Base-by-base conservation (phyloP, 1,284 basidiomycete species). In the Volvariella surrecta region DNA sequence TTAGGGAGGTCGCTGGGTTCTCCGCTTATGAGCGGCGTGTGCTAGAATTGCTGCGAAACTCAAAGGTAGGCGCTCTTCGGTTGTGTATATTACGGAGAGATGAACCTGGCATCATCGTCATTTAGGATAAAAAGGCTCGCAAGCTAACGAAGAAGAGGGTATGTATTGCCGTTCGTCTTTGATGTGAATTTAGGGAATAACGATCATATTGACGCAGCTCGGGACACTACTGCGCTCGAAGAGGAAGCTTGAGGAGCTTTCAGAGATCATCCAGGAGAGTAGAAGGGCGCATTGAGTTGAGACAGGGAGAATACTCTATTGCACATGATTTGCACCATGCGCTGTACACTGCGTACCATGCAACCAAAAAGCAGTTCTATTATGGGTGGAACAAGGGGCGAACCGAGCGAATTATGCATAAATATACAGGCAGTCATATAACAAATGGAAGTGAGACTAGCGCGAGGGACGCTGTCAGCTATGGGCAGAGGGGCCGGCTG, bases 131-230 rank as follows among this genome's bases (percentile, higher is more conserved):
- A 82, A 95, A 94, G 73, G 94, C 94, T 49, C 79, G 90, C 68
- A 97, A 96, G 74, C 74, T 96, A 73, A 94, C 92, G 57, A 97
- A 97, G 82, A 95, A 94, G 76, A 82, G 92, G 75, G 92, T 95
- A 62, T 57, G 91, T 74, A 7, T 32, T 15, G 39, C 35, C 43
- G 11, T 19, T 42, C 21, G 32, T 37, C 20, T 45, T n/a, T 32
- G 41, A 30, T 43, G 16, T 37, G 16, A n/a, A 39, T 34, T 35
- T 39, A 4, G 32, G 16, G 43, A n/a, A 45, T 47, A 32, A 48
- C 42, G 22, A 44, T 44, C 40, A n/a, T 17, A 40, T 43, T 46
- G 24, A 28, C 24, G 24, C 52, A 95, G 91, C 82, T 98, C 59
- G 94, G 94, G 40, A 97, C 94, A 21, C 78, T 97, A 57, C 75